Base-by-base conservation (phyloP, 495 filamentous ascomycete species). In the Trichocladium antarcticum region DNA sequence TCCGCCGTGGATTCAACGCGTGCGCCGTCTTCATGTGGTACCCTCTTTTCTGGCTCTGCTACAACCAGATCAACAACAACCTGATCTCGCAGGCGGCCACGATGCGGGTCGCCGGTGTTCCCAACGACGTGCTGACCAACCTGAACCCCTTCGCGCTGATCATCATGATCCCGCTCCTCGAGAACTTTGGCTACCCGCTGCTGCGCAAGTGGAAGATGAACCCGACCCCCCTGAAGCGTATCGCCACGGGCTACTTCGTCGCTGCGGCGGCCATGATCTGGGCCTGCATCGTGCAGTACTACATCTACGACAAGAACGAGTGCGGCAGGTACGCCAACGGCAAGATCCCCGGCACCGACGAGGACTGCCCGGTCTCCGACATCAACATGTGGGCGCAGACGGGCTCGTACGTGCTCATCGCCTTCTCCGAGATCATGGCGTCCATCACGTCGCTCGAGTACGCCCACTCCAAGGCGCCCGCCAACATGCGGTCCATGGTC, bases 111-210 rank as follows among this genome's bases (percentile, higher is more conserved):
- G 74, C 75, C 40, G 81, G 82, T 11, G 75, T 87, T 0, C 86
- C 86, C 43, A 87, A 89, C 66, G 86, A 92, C 58, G 73, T 89
- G 21, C 70, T 89, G 56, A 76, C 75, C 54, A 92, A 89, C 60
- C 74, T 92, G 24, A 80, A 89, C 60, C 84, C 86, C 11, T 68
- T 90, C 49, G 72, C 83, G 1, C 66, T 89, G 32, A 75, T 90
- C 60, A 84, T 92, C 62, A 75, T 89, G 51, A 87, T 90, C 46
- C 86, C 86, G 8, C 74, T 90, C 47, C 72, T 76, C 53, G 86
- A 92, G 57, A 64, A 72, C 10, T 28, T 85, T 45, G 24, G 89
- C 43, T 92, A 88, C 60, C 86, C 86, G 0, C 57, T 58, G 6
- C 66, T 90, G 12, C 78, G 82, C 45, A 78, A 73, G 37, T 53